These are phyloP conservation scores for Nepenthes gracilis DNA, from an alignment of 148 eudicot genomes.

Conservation along the genomic window DNA sequence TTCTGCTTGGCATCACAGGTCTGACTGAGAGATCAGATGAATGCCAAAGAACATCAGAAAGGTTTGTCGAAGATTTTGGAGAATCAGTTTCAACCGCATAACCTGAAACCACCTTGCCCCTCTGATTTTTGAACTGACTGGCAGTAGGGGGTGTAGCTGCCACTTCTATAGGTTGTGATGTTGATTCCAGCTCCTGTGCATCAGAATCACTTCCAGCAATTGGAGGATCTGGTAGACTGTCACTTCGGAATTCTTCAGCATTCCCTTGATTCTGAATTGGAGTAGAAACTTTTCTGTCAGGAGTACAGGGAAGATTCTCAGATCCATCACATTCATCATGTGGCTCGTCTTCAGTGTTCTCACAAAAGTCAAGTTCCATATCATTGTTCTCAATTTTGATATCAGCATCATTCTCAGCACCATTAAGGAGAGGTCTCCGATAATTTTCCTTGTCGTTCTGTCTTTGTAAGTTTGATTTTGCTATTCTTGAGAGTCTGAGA, in stretches of 20 bases:
- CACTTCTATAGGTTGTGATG: conserved; percentile 35
- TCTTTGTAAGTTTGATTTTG: conserved; percentile 75
- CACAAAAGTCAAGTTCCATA: conserved; percentile 97
- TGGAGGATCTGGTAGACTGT: conserved; percentile 25
- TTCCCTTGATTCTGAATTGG: conserved; percentile 25
- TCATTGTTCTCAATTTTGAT: conserved; percentile 89
- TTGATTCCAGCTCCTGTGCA: conserved; percentile 37
- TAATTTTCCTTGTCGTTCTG: conserved; percentile 97
- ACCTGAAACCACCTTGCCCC: conserved; percentile 37
- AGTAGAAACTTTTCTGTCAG: conserved; percentile 36
- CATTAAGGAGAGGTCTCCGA: conserved; percentile 75
- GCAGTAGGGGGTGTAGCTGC: conserved; percentile 51
- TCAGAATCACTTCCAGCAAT: conserved; percentile 27
- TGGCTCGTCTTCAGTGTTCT: conserved; percentile 71
- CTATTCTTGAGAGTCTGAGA: conserved; percentile 88
- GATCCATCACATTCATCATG: conserved; percentile 70
- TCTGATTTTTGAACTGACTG: conserved; percentile 48
- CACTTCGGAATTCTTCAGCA: conserved; percentile 23
- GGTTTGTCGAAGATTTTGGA: conserved; percentile 43
- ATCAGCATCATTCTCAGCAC: conserved; percentile 67
- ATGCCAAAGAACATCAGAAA: conserved; percentile 89
- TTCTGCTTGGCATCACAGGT: conserved; percentile 95
- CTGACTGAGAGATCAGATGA: conserved; percentile 96
- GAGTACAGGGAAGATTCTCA: conserved; percentile 26
- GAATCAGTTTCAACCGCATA: conserved; percentile 43